These are phyloP conservation scores for Xylaria flabelliformis DNA, from an alignment of 495 filamentous ascomycete genomes.

Conservation along the genomic window DNA sequence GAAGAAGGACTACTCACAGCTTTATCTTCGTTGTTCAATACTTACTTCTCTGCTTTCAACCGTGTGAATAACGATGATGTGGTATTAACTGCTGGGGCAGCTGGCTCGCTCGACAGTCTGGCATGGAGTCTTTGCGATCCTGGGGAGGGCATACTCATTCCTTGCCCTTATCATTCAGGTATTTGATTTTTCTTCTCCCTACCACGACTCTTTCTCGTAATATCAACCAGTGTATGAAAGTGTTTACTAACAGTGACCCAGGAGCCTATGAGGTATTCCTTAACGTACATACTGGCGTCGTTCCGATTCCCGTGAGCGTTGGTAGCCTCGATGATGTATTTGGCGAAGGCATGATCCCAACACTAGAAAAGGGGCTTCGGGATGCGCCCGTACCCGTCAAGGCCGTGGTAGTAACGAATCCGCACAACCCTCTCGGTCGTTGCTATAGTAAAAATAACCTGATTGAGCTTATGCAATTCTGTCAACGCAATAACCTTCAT, in stretches of 20 bases:
- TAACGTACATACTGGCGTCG: neutral
- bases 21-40: neutral
- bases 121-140: neutral
- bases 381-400: neutral
- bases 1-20: neutral
- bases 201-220: neutral
- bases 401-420: neutral
- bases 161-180: neutral
- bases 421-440: neutral
- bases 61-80: neutral
- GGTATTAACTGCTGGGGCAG: neutral
- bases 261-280: neutral
- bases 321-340: neutral
- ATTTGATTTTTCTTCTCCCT: neutral
- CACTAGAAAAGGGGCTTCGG: neutral
- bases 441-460: neutral
- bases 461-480: neutral
- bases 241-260: neutral
- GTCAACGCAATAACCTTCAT: neutral
- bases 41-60: neutral
- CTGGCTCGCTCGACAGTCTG: neutral
- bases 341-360: neutral
- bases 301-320: neutral
- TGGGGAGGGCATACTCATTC: neutral
- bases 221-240: neutral